These are phyloP conservation scores for Mrakiaceae sp. DNA, from an alignment of 1,284 basidiomycete genomes.

Conservation along the genomic window DNA sequence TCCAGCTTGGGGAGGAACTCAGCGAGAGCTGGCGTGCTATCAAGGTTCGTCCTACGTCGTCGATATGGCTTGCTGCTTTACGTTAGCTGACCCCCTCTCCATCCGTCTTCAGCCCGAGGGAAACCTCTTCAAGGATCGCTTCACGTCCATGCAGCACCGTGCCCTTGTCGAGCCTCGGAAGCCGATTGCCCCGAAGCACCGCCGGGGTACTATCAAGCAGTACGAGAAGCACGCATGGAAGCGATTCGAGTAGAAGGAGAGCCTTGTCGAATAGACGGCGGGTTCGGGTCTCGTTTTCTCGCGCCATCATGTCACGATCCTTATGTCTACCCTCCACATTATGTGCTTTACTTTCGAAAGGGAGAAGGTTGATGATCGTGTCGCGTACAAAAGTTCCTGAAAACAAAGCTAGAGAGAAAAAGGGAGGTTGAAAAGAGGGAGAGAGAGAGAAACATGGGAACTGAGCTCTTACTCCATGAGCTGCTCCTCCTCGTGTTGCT, in stretches of 20 bases:
- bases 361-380: too few relatives aligned
- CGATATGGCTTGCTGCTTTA: not conserved
- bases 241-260: slow-evolving; percentile 44
- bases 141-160: slow-evolving; percentile 44
- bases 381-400: too few relatives aligned
- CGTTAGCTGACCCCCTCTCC: not conserved
- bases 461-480: too few relatives aligned
- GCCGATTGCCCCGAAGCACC: slow-evolving; percentile 57
- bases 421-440: too few relatives aligned
- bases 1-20: slow-evolving; percentile 85
- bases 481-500: too few relatives aligned
- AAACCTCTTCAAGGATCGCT: slow-evolving; percentile 82
- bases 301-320: too few relatives aligned
- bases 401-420: too few relatives aligned
- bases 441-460: too few relatives aligned
- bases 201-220: slow-evolving; percentile 50
- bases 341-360: too few relatives aligned
- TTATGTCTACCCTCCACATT: too few relatives aligned
- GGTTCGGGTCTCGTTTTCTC: too few relatives aligned
- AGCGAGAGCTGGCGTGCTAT: slow-evolving; percentile 73
- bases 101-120: slow-evolving; percentile 62
- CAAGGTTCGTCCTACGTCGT: slow-evolving; percentile 46
- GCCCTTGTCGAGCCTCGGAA: slow-evolving; percentile 39
- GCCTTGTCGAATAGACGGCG: too few relatives aligned
- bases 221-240: slow-evolving; percentile 87